phyloP scores from a whole-genome alignment of 306 rosid species.

The Vigna trinervia region DNA sequence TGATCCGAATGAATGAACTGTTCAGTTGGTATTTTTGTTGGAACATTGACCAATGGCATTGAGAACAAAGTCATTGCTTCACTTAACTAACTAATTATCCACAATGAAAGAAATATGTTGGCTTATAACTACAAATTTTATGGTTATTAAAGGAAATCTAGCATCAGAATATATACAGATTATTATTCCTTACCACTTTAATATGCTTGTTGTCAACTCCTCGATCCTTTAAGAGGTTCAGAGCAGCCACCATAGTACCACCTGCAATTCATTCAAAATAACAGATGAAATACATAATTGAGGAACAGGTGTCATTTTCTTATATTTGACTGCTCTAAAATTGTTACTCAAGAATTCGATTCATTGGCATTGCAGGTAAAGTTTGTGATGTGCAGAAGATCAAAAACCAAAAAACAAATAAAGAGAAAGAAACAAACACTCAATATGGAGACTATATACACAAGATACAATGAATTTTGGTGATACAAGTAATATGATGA shows the following conservation, averaged over 20 bases:
- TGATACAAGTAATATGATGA: no score
- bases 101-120: neutral
- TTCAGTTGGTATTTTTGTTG: neutral
- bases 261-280: conserved; percentile 59
- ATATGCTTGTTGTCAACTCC: conserved; percentile 79
- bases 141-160: conserved; percentile 1
- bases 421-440: no score
- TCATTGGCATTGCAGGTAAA: no score
- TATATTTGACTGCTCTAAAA: no score
- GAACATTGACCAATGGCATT: neutral
- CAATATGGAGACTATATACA: no score
- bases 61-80: neutral
- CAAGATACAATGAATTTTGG: no score
- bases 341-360: no score
- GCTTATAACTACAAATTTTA: neutral
- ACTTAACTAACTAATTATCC: neutral
- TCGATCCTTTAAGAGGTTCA: conserved; percentile 72
- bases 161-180: conserved; percentile 16
- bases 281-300: conserved; percentile 25
- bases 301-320: neutral
- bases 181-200: conserved; percentile 70
- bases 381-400: no score
- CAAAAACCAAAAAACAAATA: no score
- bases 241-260: conserved; percentile 86
- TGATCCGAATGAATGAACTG: neutral